Conservation (phyloP, 2,329 filamentous ascomycete species). For the Aspergillus neotritici region DNA sequence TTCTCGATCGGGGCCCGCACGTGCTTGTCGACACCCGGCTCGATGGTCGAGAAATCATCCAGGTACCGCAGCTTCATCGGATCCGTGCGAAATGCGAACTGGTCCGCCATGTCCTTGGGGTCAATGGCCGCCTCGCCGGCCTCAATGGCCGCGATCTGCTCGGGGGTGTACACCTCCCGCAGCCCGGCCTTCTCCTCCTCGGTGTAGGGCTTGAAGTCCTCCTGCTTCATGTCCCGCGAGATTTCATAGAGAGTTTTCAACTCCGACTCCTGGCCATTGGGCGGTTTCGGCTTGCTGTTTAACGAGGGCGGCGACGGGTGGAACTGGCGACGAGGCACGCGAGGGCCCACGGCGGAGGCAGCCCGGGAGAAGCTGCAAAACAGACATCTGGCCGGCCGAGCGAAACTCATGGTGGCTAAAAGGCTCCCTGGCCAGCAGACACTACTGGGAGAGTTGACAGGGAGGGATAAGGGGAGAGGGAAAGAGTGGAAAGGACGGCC, state of each 20-base stretch:
- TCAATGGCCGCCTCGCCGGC: constrained; percentile 74
- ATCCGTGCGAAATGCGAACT: constrained; percentile 67
- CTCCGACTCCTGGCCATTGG: constrained; percentile 34
- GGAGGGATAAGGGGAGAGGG: not conserved
- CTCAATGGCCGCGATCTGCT: constrained; percentile 75
- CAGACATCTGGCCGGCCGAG: constrained; percentile 46
- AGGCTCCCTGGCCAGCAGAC: constrained; percentile 27
- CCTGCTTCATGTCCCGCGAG: constrained; percentile 19
- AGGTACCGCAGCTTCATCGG: constrained; percentile 68
- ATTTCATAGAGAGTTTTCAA: constrained; percentile 22
- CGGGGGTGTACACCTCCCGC: constrained; percentile 64
- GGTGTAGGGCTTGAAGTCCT: constrained; percentile 55
- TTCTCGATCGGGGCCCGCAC: constrained; percentile 46
- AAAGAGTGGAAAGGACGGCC: constrained; percentile 3
- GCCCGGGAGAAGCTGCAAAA: constrained; percentile 45
- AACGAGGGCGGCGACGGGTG: constrained; percentile 40
- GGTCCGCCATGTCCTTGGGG: constrained; percentile 65
- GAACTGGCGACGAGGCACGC: constrained; percentile 45
- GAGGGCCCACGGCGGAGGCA: constrained; percentile 29
- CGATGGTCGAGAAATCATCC: constrained; percentile 73
- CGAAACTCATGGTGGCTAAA: constrained; percentile 43
- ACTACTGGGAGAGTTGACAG: constrained; percentile 16
- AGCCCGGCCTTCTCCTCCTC: constrained; percentile 60
- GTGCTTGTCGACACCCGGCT: constrained; percentile 71
- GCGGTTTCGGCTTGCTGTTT: constrained; percentile 36